Percentiles rank a stretch among this genome's conserved stretches.
These are phyloP conservation scores for Apiospora saccharicola DNA, from an alignment of 2,329 filamentous ascomycete species.

Conservation along the genomic window DNA sequence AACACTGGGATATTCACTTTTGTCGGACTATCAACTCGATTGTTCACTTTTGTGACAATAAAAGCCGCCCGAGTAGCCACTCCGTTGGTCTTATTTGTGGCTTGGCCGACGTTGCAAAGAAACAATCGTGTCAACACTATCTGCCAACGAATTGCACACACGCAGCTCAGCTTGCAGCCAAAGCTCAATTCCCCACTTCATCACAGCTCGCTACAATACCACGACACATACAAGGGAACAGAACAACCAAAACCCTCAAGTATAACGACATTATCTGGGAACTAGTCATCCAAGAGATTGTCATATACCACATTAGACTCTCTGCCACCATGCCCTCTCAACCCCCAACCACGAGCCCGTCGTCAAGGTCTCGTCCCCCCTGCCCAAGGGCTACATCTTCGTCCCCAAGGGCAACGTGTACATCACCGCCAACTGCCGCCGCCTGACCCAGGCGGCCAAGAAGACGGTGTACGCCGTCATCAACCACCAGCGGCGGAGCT, in stretches of 20 bases:
- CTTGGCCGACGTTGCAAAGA: too few relatives aligned
- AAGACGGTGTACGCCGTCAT: conserved; percentile 48
- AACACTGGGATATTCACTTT: neutral
- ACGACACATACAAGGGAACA: neutral
- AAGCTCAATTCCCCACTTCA: neutral
- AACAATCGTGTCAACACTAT: neutral
- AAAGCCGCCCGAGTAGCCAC: neutral
- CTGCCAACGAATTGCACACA: neutral
- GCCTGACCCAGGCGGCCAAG: conserved; percentile 43
- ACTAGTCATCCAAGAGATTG: neutral
- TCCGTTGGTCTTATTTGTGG: too few relatives aligned
- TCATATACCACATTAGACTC: neutral
- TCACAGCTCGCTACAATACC: neutral
- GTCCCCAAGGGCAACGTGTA: conserved; percentile 52
- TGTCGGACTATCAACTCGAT: neutral
- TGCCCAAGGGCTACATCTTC: conserved; percentile 51
- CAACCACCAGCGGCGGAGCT: conserved; percentile 30
- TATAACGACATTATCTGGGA: neutral
- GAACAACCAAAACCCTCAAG: neutral
- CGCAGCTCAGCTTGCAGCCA: neutral
- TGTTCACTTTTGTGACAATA: neutral
- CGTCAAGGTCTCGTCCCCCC: conserved; percentile 37
- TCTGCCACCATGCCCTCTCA: neutral
- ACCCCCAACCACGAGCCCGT: conserved; percentile 29
- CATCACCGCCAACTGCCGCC: conserved; percentile 50